These are phyloP conservation scores for Dissophora ornata DNA, from an alignment of 192 early-diverging fungal species.

Conservation along the genomic window DNA sequence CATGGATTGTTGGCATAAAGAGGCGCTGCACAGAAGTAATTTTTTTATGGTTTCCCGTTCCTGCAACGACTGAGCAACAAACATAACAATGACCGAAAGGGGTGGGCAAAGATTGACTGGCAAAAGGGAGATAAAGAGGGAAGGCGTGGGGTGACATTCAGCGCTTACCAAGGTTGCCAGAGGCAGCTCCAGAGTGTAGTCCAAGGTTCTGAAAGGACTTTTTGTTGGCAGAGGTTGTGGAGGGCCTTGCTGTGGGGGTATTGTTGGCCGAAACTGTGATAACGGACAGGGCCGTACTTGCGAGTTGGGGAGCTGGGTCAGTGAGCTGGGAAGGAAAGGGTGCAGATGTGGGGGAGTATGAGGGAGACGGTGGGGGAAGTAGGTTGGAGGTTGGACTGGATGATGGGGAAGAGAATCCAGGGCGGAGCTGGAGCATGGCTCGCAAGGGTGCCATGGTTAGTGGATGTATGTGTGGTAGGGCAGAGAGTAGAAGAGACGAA, in stretches of 20 bases:
- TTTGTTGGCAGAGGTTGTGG: constrained; percentile 5
- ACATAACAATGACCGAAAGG: no score
- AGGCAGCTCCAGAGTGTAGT: constrained; percentile 63
- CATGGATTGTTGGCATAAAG: no score
- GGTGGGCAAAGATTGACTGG: no score
- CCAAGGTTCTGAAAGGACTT: constrained; percentile 40
- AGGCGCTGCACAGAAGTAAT: neutral
- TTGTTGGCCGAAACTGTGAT: neutral
- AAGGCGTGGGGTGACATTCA: neutral
- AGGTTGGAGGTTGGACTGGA: neutral
- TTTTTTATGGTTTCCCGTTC: no score
- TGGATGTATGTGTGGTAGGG: neutral
- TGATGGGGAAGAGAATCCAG: constrained; percentile 12
- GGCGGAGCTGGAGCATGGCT: constrained; percentile 50
- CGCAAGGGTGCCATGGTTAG: constrained; percentile 28
- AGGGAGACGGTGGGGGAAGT: no score
- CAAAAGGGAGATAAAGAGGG: constrained; percentile 2
- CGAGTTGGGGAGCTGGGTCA: constrained; percentile 1
- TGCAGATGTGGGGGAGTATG: constrained; percentile 8
- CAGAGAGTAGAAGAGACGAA: neutral
- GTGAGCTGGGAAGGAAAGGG: neutral
- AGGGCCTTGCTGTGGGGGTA: neutral
- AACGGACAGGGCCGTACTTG: neutral
- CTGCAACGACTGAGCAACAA: no score
- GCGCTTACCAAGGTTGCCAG: constrained; percentile 63